A percentile compares a stretch with the other conserved stretches of the same genome.
Evolutionary conservation across 148 eudicot species (phyloP).

Genomic region (Fagopyrum tataricum): DNA sequence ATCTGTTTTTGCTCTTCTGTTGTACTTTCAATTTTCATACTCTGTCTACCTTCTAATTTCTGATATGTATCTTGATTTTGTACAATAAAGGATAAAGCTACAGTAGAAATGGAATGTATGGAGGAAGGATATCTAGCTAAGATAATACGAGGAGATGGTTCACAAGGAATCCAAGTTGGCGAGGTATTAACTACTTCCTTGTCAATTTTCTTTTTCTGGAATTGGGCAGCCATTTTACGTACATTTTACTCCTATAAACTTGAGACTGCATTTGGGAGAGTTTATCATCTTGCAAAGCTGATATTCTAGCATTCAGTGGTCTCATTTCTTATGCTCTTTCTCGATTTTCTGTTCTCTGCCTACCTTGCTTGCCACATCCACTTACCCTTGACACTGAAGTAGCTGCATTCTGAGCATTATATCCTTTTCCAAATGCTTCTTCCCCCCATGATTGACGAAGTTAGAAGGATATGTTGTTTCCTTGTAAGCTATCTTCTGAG

Average conservation of each 20-base stretch:
- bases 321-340: not conserved
- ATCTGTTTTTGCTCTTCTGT: conserved; percentile 2
- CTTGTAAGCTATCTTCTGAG: not conserved
- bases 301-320: not conserved
- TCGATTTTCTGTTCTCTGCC: not conserved
- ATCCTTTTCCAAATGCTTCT: not conserved
- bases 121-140: conserved; percentile 97
- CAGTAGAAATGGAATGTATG: conserved; percentile 99
- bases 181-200: conserved; percentile 41
- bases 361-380: not conserved
- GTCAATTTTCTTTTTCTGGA: not conserved
- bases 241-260: not conserved
- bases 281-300: not conserved
- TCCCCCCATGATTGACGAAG: not conserved
- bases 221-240: not conserved
- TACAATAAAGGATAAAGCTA: conserved; percentile 76
- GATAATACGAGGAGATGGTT: conserved; percentile 71
- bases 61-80: not conserved
- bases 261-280: not conserved
- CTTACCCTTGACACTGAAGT: not conserved
- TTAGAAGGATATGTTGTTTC: not conserved
- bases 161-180: conserved; percentile 90
- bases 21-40: not conserved
- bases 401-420: not conserved
- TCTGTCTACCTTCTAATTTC: not conserved